Percentiles rank a stretch among this genome's conserved stretches.
Conservation (phyloP, 169 alveolate species). For the Plasmodium fragile region DNA sequence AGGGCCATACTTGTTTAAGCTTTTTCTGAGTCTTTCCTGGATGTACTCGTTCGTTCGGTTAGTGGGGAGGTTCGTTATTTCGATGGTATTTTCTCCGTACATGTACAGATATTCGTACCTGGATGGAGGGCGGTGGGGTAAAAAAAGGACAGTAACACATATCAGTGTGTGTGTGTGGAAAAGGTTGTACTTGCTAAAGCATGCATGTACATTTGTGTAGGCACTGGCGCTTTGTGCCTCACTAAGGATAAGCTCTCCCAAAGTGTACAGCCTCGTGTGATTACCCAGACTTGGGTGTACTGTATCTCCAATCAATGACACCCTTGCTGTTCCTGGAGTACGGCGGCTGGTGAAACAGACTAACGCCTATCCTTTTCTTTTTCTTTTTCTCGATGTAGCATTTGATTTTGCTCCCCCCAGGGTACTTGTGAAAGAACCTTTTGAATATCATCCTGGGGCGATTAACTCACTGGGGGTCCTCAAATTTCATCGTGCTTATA, state of each 20-base stretch:
- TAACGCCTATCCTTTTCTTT: slow-evolving; percentile 28
- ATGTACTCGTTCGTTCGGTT: slow-evolving; percentile 91
- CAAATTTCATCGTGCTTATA: background rate
- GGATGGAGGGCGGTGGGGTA: background rate
- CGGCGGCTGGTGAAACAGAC: slow-evolving; percentile 56
- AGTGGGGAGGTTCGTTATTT: slow-evolving; percentile 86
- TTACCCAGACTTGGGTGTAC: slow-evolving; percentile 80
- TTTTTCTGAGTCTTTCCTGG: slow-evolving; percentile 90
- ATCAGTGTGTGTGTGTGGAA: background rate
- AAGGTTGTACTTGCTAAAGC: background rate
- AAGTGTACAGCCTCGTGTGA: too few species aligned
- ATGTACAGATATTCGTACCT: slow-evolving; percentile 82
- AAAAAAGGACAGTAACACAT: background rate
- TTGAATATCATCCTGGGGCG: slow-evolving; percentile 43
- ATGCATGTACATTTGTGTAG: background rate
- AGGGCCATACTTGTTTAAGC: slow-evolving; percentile 89
- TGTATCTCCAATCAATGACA: slow-evolving; percentile 79
- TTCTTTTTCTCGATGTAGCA: slow-evolving; percentile 60
- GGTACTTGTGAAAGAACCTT: slow-evolving; percentile 69
- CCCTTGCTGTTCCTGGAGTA: slow-evolving; percentile 56
- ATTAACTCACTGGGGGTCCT: background rate
- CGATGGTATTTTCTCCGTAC: slow-evolving; percentile 87
- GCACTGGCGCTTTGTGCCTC: background rate
- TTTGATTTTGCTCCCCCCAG: slow-evolving; percentile 74
- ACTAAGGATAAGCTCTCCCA: background rate